Evolutionary conservation across 2,329 filamentous ascomycete species (phyloP).

Genomic region (Tolypocladium nubicola): DNA sequence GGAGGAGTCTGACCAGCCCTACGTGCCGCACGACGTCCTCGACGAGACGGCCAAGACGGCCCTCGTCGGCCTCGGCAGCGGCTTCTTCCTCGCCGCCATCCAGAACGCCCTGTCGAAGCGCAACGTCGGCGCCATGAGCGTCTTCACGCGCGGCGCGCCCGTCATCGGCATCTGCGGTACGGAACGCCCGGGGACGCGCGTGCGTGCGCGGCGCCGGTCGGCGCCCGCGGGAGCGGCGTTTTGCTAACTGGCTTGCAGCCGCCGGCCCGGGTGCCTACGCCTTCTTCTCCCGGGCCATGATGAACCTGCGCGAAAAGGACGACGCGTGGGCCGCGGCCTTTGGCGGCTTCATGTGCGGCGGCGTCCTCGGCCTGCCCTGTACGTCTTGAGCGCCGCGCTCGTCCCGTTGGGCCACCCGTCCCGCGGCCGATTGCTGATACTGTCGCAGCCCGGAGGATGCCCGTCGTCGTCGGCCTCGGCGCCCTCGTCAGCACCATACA

Average conservation of each 20-base stretch:
- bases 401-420: neutral
- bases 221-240: neutral
- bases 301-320: constrained; percentile 78
- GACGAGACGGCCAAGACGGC: constrained; percentile 53
- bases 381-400: constrained; percentile 19
- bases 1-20: constrained; percentile 25
- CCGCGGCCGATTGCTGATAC: neutral
- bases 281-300: constrained; percentile 65
- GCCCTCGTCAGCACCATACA: constrained; percentile 43
- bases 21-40: constrained; percentile 67
- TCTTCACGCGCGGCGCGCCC: constrained; percentile 70
- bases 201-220: neutral
- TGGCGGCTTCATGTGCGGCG: constrained; percentile 67
- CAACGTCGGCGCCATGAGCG: constrained; percentile 70
- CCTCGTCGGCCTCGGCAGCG: constrained; percentile 53
- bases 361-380: constrained; percentile 64
- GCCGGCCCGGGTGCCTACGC: constrained; percentile 58
- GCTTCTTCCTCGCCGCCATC: constrained; percentile 63
- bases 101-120: constrained; percentile 78
- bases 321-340: constrained; percentile 66
- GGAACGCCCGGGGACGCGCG: neutral
- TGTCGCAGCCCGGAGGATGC: constrained; percentile 40
- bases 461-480: constrained; percentile 60
- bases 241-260: constrained; percentile 26
- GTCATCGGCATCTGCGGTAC: constrained; percentile 47